Percentiles rank a stretch among this genome's conserved stretches.
Evolutionary conservation across 495 filamentous ascomycete genomes (phyloP).

Genomic region (Daldinia decipiens): DNA sequence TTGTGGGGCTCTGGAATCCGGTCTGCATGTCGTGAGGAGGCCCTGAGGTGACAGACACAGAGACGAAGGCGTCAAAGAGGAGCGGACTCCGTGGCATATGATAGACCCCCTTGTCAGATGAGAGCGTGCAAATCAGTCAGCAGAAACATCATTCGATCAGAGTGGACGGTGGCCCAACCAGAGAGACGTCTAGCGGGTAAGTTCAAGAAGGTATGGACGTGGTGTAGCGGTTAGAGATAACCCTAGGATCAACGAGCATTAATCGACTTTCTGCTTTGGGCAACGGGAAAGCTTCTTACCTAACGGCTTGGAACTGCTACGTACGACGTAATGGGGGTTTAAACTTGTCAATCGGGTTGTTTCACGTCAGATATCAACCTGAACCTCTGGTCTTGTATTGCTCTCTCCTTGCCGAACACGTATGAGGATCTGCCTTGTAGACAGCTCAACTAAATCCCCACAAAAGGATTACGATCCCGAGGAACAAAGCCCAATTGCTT

Average conservation of each 20-base stretch:
- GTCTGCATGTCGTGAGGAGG: conserved; percentile 43
- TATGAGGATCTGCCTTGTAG: conserved; percentile 44
- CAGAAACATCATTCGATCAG: conserved; percentile 42
- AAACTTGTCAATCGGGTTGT: conserved; percentile 37
- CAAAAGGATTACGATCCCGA: conserved; percentile 45
- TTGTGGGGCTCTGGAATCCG: conserved; percentile 43
- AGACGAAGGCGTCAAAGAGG: conserved; percentile 34
- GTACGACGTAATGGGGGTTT: conserved; percentile 26
- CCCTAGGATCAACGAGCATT: conserved; percentile 24
- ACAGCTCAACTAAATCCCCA: conserved; percentile 41
- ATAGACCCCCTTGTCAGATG: conserved; percentile 38
- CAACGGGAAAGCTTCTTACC: conserved; percentile 37
- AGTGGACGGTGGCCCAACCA: conserved; percentile 27
- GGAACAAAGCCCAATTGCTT: conserved; percentile 36
- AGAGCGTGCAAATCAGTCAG: conserved; percentile 34
- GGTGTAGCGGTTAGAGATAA: conserved; percentile 34
- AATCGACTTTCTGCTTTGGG: conserved; percentile 39
- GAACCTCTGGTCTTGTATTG: conserved; percentile 16
- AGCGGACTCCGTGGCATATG: conserved; percentile 40
- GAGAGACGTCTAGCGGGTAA: conserved; percentile 27
- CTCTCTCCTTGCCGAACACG: conserved; percentile 40
- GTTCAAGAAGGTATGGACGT: conserved; percentile 20
- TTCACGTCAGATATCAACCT: conserved; percentile 39
- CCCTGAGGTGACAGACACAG: conserved; percentile 38
- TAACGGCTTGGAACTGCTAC: conserved; percentile 7